Conservation (phyloP, 441 rosid genomes). For the Francoa sonchifolia region DNA sequence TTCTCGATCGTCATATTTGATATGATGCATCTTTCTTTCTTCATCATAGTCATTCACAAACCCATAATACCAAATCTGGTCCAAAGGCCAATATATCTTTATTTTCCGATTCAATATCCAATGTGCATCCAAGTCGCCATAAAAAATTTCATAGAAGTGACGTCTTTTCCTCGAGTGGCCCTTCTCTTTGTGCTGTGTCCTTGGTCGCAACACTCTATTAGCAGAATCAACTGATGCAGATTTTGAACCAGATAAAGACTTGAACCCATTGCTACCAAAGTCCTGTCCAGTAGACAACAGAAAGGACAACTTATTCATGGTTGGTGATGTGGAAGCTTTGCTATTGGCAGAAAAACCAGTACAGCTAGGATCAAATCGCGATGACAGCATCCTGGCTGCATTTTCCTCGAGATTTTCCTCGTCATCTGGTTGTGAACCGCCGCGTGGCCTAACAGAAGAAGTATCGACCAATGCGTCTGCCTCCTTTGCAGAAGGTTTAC, state of each 20-base stretch:
- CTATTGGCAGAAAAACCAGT: slow-evolving; percentile 55
- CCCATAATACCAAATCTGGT: slow-evolving; percentile 81
- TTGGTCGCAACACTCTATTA: slow-evolving; percentile 66
- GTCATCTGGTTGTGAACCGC: slow-evolving; percentile 45
- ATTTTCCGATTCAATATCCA: slow-evolving; percentile 70
- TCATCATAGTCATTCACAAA: slow-evolving; percentile 61
- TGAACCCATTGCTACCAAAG: slow-evolving; percentile 19
- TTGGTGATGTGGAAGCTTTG: slow-evolving; percentile 30
- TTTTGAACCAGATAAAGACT: slow-evolving; percentile 32
- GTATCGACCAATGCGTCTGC: slow-evolving; percentile 27
- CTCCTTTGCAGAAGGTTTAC: slow-evolving; percentile 22
- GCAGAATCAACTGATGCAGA: slow-evolving; percentile 45
- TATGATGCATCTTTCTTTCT: slow-evolving; percentile 71
- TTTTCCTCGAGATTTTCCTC: slow-evolving; percentile 94
- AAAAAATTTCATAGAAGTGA: slow-evolving; percentile 67
- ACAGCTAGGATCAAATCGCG: slow-evolving; percentile 80
- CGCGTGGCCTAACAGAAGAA: slow-evolving; percentile 22
- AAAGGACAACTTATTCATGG: slow-evolving; percentile 29
- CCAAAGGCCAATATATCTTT: slow-evolving; percentile 93
- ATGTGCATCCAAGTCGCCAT: slow-evolving; percentile 48
- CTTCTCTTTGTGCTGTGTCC: slow-evolving; percentile 43
- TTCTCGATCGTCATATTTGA: slow-evolving; percentile 93
- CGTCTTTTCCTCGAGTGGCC: slow-evolving; percentile 58
- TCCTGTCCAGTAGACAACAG: slow-evolving; percentile 28
- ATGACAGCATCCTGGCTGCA: slow-evolving; percentile 93